Base-by-base conservation (phyloP, 345 rosid genomes). In the Gossypium arboreum region DNA sequence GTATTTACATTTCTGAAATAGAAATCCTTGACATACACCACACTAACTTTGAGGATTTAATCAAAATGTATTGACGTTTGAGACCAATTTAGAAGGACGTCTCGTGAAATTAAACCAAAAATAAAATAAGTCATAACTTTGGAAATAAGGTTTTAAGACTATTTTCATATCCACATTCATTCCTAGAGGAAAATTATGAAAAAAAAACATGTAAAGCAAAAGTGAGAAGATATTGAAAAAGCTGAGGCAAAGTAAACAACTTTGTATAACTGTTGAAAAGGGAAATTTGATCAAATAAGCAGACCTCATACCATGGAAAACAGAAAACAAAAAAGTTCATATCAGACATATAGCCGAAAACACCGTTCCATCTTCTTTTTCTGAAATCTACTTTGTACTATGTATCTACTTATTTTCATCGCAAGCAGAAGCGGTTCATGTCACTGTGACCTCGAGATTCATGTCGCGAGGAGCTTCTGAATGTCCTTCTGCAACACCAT, bases 401-500 rank as follows among this genome's bases (percentile, higher is more conserved):
- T 41, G 6, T 41, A 12, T 43, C 50, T 56, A 41, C 29, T 72
- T 72, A 56, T 8, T 57, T 20, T 27, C 6, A 27, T 22, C 48
- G 12, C 52, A 4, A 7, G 20, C 20, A 3, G 64, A 56, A 13
- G 55, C 7, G 43, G 22, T 22, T 17, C 55, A 1, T 16, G 34
- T 44, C 25, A 16, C 15, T 7, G 7, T 2, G 45, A 51, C 59
- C 18, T 74, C 61, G 3, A 39, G 62, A 16, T 68, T 83, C 79
- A 87, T 34, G 91, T 84, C 0, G 88, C 86, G 7, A 89, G 79
- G 29, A 91, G 89, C 86, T 85, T 87, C 83, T 85, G 84, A 54
- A 88, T 78, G 85, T 91, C 96, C 83, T 84, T 89, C 96, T 91
- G 91, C 74, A 22, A 22, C 62, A 83, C 48, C 22, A 80, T 17